phyloP scores from a whole-genome alignment of 805 yeast genomes.

The Wickerhamiella qilinensis region DNA sequence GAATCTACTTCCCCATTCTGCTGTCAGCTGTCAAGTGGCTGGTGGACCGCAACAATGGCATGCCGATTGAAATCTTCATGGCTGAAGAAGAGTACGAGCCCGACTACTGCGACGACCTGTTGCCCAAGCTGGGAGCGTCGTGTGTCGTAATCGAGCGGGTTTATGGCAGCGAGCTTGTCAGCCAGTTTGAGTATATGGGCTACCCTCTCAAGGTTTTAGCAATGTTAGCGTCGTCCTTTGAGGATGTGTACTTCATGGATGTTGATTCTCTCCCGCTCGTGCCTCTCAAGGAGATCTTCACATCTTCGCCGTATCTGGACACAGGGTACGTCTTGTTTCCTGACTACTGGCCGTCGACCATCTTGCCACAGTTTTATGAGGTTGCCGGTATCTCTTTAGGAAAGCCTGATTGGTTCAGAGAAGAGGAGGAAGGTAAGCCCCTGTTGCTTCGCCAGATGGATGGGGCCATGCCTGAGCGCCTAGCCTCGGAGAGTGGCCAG shows the following conservation, averaged over 20 bases:
- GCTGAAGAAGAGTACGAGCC: slow-evolving; percentile 62
- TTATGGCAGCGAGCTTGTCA: slow-evolving; percentile 37
- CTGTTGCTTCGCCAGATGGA: slow-evolving; percentile 19
- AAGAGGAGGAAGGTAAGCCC: neutral
- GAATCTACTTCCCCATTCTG: slow-evolving; percentile 57
- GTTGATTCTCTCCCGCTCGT: slow-evolving; percentile 60
- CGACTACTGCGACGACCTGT: slow-evolving; percentile 46
- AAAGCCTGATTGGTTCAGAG: neutral
- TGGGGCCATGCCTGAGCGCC: slow-evolving; percentile 49
- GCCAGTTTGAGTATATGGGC: slow-evolving; percentile 35
- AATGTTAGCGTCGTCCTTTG: slow-evolving; percentile 53
- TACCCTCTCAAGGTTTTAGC: slow-evolving; percentile 63
- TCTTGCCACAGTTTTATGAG: slow-evolving; percentile 55
- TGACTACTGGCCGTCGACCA: slow-evolving; percentile 76
- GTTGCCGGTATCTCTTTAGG: slow-evolving; percentile 40
- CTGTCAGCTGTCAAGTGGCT: slow-evolving; percentile 47
- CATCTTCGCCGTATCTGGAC: slow-evolving; percentile 35
- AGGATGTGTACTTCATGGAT: slow-evolving; percentile 55
- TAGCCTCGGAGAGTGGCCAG: slow-evolving; percentile 58
- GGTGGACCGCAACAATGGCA: slow-evolving; percentile 42
- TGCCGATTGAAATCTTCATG: slow-evolving; percentile 72
- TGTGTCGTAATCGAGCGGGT: slow-evolving; percentile 52
- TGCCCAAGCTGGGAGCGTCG: slow-evolving; percentile 46
- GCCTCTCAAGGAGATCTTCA: slow-evolving; percentile 46
- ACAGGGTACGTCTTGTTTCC: slow-evolving; percentile 57